Conservation (phyloP, 2,329 filamentous ascomycete genomes). For the Tolypocladium endophyticum region DNA sequence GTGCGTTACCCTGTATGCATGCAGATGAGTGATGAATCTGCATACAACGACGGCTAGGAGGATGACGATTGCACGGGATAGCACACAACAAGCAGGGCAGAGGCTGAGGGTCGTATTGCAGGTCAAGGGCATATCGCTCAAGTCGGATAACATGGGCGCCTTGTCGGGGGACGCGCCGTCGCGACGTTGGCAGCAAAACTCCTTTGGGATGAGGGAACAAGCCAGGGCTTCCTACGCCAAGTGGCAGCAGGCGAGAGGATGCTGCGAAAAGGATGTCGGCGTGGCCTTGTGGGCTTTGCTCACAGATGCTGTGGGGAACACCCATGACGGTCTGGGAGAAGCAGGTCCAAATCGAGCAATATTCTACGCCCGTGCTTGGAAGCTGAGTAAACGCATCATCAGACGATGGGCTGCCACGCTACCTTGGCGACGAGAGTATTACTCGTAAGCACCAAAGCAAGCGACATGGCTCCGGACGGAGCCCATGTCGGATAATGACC, state of each 20-base stretch:
- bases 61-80: not conserved
- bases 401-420: not conserved
- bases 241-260: not conserved
- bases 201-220: not conserved
- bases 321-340: not conserved
- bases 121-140: not conserved
- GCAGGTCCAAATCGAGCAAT: not conserved
- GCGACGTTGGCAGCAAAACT: not conserved
- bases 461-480: not conserved
- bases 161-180: not conserved
- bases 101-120: not conserved
- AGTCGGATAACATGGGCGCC: not conserved
- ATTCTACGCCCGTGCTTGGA: not conserved
- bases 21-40: not conserved
- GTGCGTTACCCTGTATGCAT: not conserved
- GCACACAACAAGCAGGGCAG: not conserved
- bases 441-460: not conserved
- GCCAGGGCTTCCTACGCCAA: not conserved
- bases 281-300: not conserved
- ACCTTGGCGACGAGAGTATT: not conserved
- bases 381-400: not conserved
- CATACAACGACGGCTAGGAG: not conserved
- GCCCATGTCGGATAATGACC: not conserved
- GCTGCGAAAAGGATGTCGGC: not conserved
- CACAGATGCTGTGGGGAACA: not conserved